Conservation (phyloP, 768 basidiomycete genomes). For the Zangia roseola region DNA sequence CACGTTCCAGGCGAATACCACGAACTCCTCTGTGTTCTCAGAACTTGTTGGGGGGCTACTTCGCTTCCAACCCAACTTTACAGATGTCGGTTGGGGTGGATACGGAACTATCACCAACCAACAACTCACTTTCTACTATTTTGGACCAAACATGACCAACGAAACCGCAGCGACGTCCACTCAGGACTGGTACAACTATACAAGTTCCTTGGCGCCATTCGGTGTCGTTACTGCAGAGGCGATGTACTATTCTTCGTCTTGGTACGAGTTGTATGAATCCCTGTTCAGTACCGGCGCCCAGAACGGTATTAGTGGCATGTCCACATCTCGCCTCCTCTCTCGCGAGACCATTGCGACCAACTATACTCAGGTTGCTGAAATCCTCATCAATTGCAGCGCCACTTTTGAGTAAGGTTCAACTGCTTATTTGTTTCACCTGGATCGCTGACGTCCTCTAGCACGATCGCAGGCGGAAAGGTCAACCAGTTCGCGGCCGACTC, state of each 20-base stretch:
- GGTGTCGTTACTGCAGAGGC: slow-evolving; percentile 27
- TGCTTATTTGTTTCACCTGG: no score
- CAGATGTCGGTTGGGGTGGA: slow-evolving; percentile 47
- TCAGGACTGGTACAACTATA: slow-evolving; percentile 30
- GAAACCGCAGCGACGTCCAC: slow-evolving; percentile 34
- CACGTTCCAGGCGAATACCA: slow-evolving; percentile 29
- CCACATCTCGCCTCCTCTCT: slow-evolving; percentile 36
- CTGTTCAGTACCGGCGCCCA: slow-evolving; percentile 3
- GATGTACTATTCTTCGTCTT: slow-evolving; percentile 23
- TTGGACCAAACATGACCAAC: slow-evolving; percentile 37
- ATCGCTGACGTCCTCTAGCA: slow-evolving; percentile 27
- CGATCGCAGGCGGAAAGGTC: slow-evolving; percentile 46
- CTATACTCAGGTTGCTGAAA: slow-evolving; percentile 23
- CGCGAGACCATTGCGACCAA: slow-evolving; percentile 25
- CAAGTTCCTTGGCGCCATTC: slow-evolving; percentile 1
- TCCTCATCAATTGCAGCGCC: slow-evolving; percentile 5
- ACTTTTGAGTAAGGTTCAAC: slow-evolving; percentile 5
- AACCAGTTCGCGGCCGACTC: slow-evolving; percentile 34
- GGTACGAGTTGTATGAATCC: slow-evolving; percentile 23
- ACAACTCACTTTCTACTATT: slow-evolving; percentile 16
- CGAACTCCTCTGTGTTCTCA: slow-evolving; percentile 26
- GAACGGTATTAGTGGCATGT: slow-evolving; percentile 27
- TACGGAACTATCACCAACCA: slow-evolving; percentile 19
- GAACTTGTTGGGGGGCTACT: slow-evolving; percentile 35
- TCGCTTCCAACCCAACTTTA: slow-evolving; percentile 33